phyloP scores from a whole-genome alignment of 129 eudicot genomes.

The sunflower (Helianthus annuus) region HanXRQr2.0-SUNRISE NC_035433.2:117533953-117534452 shows the following conservation, averaged over 20 bases:
- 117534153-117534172: slow-evolving; percentile 45
- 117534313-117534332: neutral
- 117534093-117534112: neutral
- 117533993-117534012: neutral
- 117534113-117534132: slow-evolving; percentile 29
- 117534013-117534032: slow-evolving; percentile 16
- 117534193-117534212: neutral
- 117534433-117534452: too few species aligned
- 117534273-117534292: neutral
- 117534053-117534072: slow-evolving; percentile 15
- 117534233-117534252: slow-evolving; percentile 23
- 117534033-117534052: neutral
- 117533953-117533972: slow-evolving; percentile 10
- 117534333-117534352: too few species aligned
- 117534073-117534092: neutral
- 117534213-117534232: slow-evolving; percentile 6
- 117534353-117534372: too few species aligned
- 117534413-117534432: too few species aligned
- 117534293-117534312: neutral
- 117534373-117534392: too few species aligned
- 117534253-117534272: neutral
- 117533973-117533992: slow-evolving; percentile 18
- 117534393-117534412: too few species aligned
- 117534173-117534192: slow-evolving; percentile 3
- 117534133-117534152: slow-evolving; percentile 26